Base-by-base conservation (phyloP, 164 flowering plant species). In the Tetracentron sinense region DNA sequence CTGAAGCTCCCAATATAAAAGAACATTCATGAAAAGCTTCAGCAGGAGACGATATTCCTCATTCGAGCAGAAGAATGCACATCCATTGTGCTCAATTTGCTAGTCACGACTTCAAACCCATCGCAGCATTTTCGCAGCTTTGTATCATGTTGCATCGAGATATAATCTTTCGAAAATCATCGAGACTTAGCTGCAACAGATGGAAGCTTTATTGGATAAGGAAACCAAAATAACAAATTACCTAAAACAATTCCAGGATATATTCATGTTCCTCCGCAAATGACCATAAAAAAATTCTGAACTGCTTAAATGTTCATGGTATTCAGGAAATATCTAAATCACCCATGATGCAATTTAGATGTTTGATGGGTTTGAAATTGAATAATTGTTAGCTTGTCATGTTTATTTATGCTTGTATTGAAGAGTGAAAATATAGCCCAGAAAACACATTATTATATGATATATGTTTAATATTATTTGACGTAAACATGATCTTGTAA, bases 131-230 rank as follows among this genome's bases (percentile, higher is more conserved):
- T 57, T 68, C 81, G 31, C 60, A 31, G 56, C 66, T 61, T 65
- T 61, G 73, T 64, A 92, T 60, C 89, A 92, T 82, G 72, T 80
- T 79, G 81, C 96, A 92, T 64, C 87, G 75, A 10, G 58, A 53
- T 25, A 69, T 83, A 70, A 92, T 81, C 64, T 70, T 78, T 52
- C 77, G 80, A 61, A 91, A 87, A 62, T 91, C 93, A 15, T 83
- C 90, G n/a, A 88, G 79, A 64, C 62, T 75, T 35, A 88, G 76
- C 97, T 88, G 85, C 80, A 74, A 66, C 11, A 17, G 25, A 62
- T 19, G 15, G 7, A 35, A 16, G 27, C 1, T 23, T 29, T 21
- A 33, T n/a, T 21, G 38, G 7, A 28, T 25, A 7, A 44, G 50
- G 48, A 33, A 42, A 35, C 3, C 27, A 42, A 7, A 14, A 42